A percentile compares a stretch with the other conserved stretches of the same genome.
Conservation (phyloP, 2,329 filamentous ascomycete genomes). For the Ascosphaera aggregata region DNA sequence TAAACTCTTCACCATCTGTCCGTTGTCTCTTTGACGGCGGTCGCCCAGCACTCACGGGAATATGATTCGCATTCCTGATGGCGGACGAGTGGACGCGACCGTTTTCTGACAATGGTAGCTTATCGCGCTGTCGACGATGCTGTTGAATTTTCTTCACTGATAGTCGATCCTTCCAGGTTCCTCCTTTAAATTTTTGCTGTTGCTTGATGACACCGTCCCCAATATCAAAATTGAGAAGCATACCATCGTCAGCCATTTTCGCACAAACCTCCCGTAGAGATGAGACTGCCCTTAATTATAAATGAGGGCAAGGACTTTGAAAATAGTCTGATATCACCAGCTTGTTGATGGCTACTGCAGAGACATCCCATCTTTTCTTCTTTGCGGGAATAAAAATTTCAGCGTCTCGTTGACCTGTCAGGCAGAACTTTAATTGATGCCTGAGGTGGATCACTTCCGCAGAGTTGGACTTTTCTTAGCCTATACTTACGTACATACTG, state of each 20-base stretch:
- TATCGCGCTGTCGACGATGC: background rate
- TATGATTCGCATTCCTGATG: conserved; percentile 10
- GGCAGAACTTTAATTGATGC: too few species aligned
- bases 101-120: background rate
- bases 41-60: conserved; percentile 10
- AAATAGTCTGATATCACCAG: too few species aligned
- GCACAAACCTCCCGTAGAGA: too few species aligned
- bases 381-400: too few species aligned
- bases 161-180: conserved; percentile 77
- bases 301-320: too few species aligned
- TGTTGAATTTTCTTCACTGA: conserved; percentile 44
- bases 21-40: conserved; percentile 19
- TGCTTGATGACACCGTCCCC: conserved; percentile 40
- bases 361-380: too few species aligned
- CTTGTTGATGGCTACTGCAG: too few species aligned
- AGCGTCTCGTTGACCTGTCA: too few species aligned
- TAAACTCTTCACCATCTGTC: conserved; percentile 17
- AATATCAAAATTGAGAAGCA: conserved; percentile 81
- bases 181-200: conserved; percentile 50
- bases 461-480: too few species aligned
- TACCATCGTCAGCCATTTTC: conserved; percentile 76
- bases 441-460: too few species aligned
- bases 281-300: too few species aligned
- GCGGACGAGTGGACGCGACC: background rate
- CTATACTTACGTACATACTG: too few species aligned